Conservation (phyloP, 305 asterid species). For the Solanum chacoense region DNA sequence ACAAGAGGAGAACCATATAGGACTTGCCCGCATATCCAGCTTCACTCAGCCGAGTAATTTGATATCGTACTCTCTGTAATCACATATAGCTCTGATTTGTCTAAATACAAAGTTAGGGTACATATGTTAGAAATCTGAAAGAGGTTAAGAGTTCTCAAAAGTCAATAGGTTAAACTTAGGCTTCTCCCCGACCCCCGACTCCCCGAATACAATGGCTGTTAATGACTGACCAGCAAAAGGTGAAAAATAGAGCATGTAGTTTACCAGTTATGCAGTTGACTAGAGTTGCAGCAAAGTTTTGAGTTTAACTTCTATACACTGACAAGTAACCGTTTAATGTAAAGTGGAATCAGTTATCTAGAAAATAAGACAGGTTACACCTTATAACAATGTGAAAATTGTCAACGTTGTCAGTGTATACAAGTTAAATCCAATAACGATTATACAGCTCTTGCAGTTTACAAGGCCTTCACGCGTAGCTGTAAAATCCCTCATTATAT, state of each 20-base stretch:
- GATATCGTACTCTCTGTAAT: background rate
- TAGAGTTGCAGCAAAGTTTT: background rate
- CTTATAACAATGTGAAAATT: background rate
- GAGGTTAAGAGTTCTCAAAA: background rate
- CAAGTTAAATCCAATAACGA: background rate
- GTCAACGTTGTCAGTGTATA: background rate
- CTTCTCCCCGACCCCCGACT: background rate
- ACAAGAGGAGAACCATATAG: conserved; percentile 37
- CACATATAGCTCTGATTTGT: conserved; percentile 3
- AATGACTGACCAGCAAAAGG: background rate
- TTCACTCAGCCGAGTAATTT: conserved; percentile 15
- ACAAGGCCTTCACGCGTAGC: background rate
- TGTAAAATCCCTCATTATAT: background rate
- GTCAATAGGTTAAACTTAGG: background rate
- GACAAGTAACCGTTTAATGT: background rate
- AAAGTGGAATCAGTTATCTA: background rate
- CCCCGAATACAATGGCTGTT: background rate
- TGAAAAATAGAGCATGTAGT: background rate
- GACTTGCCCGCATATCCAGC: conserved; percentile 31
- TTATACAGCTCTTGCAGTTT: background rate
- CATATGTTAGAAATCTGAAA: background rate
- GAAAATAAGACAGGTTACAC: background rate
- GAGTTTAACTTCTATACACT: background rate
- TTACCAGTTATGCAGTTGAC: background rate
- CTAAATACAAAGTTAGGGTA: background rate